These are phyloP conservation scores for Capronia epimyces DNA, from an alignment of 2,329 filamentous ascomycete species.

Conservation along the genomic window DNA sequence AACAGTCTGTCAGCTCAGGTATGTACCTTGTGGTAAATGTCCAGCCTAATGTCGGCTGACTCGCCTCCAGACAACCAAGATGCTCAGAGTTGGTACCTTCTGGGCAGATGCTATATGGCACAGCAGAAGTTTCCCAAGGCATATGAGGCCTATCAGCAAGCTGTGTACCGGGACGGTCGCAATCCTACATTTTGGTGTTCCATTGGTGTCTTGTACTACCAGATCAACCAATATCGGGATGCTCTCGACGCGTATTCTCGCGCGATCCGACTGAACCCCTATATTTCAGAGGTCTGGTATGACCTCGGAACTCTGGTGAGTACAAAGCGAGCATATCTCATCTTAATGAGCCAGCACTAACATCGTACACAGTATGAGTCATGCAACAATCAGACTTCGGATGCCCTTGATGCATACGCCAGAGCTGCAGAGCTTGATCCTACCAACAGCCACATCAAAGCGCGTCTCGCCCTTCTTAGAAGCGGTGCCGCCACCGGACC, in stretches of 20 bases:
- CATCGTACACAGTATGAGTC: slow-evolving; percentile 70
- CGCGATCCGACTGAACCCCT: slow-evolving; percentile 91
- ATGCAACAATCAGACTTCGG: slow-evolving; percentile 96
- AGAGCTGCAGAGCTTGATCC: slow-evolving; percentile 92
- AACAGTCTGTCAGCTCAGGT: slow-evolving; percentile 93
- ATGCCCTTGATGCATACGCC: slow-evolving; percentile 92
- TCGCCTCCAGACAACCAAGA: slow-evolving; percentile 71
- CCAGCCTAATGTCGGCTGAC: background rate
- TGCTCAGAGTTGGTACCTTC: slow-evolving; percentile 96
- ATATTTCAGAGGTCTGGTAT: slow-evolving; percentile 99
- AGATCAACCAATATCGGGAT: slow-evolving; percentile 99
- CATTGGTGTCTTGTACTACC: slow-evolving; percentile 97
- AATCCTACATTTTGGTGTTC: slow-evolving; percentile 99
- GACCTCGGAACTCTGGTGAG: slow-evolving; percentile 90
- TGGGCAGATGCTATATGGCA: slow-evolving; percentile 98
- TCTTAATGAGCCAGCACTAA: slow-evolving; percentile 31
- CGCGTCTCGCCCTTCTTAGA: slow-evolving; percentile 80
- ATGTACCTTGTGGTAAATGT: slow-evolving; percentile 36
- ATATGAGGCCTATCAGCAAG: slow-evolving; percentile 97
- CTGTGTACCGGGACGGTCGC: slow-evolving; percentile 92
- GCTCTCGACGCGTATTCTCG: slow-evolving; percentile 95
- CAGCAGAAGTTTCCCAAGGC: slow-evolving; percentile 98
- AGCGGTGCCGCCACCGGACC: slow-evolving; percentile 69
- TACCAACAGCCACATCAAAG: slow-evolving; percentile 90
- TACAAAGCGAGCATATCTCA: slow-evolving; percentile 25